These are phyloP conservation scores for Pyrenophora seminiperda DNA, from an alignment of 2,329 filamentous ascomycete species.

Conservation along the genomic window DNA sequence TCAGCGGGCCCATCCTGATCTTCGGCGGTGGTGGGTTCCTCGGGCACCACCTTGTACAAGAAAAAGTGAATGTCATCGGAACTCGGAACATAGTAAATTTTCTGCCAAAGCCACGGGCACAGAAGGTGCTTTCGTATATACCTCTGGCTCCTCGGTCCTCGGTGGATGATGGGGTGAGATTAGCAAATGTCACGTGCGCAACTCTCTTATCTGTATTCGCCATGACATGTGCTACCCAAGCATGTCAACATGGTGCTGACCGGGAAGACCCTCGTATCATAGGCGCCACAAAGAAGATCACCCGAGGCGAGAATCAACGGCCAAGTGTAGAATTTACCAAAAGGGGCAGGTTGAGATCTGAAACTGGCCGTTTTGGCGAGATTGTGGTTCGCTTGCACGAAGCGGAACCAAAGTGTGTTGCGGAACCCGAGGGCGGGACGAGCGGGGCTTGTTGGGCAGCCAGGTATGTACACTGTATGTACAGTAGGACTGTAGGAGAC, in stretches of 20 bases:
- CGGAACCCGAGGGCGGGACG: neutral
- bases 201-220: no score
- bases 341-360: constrained; percentile 27
- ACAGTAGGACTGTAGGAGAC: no score
- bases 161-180: no score
- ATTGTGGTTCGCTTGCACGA: constrained; percentile 17
- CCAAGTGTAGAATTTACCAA: constrained; percentile 21
- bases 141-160: constrained; percentile 21
- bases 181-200: no score
- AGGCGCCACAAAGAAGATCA: constrained; percentile 32
- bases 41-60: constrained; percentile 53
- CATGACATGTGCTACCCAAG: neutral
- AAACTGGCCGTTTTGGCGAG: constrained; percentile 6
- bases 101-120: constrained; percentile 45
- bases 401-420: constrained; percentile 6
- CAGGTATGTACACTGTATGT: no score
- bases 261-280: constrained; percentile 8
- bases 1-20: constrained; percentile 47
- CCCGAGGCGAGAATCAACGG: constrained; percentile 30
- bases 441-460: no score
- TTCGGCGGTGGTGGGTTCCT: constrained; percentile 56
- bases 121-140: constrained; percentile 49
- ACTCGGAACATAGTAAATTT: constrained; percentile 50
- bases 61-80: constrained; percentile 55
- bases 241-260: neutral